These are phyloP conservation scores for Kuraishia hungarica DNA, from an alignment of 805 yeast genomes.

Conservation along the genomic window DNA sequence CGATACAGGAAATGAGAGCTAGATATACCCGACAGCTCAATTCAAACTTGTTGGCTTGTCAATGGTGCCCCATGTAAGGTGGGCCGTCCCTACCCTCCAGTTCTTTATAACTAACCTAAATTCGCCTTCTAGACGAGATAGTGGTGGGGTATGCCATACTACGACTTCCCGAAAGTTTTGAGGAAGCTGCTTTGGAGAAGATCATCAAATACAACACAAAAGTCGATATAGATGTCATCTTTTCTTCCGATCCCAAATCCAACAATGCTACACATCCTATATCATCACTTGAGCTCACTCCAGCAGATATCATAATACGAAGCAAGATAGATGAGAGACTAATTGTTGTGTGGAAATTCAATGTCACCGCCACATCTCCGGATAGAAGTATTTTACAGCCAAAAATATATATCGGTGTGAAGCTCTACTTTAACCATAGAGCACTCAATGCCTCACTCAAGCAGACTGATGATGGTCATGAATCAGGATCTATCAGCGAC, in stretches of 20 bases:
- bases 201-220: slow-evolving; percentile 1
- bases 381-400: slow-evolving; percentile 5
- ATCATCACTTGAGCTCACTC: not conserved
- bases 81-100: not conserved
- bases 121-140: not conserved
- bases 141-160: slow-evolving; percentile 1
- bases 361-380: slow-evolving; percentile 5
- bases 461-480: not conserved
- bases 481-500: not conserved
- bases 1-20: no score
- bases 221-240: slow-evolving; percentile 4
- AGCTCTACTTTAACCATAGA: not conserved
- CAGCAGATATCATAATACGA: slow-evolving; percentile 1
- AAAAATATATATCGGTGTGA: not conserved
- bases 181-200: not conserved
- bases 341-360: slow-evolving; percentile 5
- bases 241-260: slow-evolving; percentile 2
- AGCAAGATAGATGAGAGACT: not conserved
- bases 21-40: no score
- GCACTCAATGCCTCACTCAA: not conserved
- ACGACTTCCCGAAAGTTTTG: not conserved
- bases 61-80: no score
- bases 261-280: not conserved
- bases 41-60: no score
- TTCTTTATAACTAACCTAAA: not conserved